Base-by-base conservation (phyloP, 108 stramenopile genomes). In the Hondaea fermentalgiana region DNA sequence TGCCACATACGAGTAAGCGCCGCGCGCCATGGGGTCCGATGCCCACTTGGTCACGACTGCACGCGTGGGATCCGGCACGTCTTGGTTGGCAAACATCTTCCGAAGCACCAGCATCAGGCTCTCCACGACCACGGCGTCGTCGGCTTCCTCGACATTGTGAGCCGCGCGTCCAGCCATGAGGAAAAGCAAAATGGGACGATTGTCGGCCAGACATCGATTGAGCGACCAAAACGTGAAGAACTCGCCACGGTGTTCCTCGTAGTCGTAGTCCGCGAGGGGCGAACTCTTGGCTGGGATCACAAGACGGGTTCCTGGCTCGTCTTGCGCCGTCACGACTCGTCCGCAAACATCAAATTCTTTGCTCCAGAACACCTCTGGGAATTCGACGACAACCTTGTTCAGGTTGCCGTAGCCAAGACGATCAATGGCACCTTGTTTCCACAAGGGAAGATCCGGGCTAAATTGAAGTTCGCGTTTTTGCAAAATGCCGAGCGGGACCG, bases 1-100 rank as follows among this genome's bases (percentile, higher is more conserved):
- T 83, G 76, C 76, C 19, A 83, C 76, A 3, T 83, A 83, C n/a
- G 76, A 83, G 76, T 83, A 83, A 6, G 76, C 76, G 45, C 76
- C 76, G 28, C 76, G 76, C 8, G 76, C 76, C 49, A 53, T 53
- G 1, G 76, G 76, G 28, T 83, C 76, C 45, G 76, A 83, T 12
- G 76, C 45, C 76, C 76, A 83, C 51, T 83, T 83, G 3, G 76
- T 83, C 16, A 83, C 76, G 49, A 28, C 28, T 43, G 76, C 76
- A 23, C 76, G 76, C 49, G 6, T 53, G 14, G 76, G 76, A 23
- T 83, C 76, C n/a, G 76, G 76, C 6, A 83, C 51, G 6, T 55
- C 16, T 12, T 47, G 45, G 51, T 47, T 53, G n/a, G 51, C 25
- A 53, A 53, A 83, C 76, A 83, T 83, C 49, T 83, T 53, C 6